Evolutionary conservation across 345 rosid genomes (phyloP), one percentile per base, ranked within the genome.

Genomic region (Ailanthus altissimus): DNA sequence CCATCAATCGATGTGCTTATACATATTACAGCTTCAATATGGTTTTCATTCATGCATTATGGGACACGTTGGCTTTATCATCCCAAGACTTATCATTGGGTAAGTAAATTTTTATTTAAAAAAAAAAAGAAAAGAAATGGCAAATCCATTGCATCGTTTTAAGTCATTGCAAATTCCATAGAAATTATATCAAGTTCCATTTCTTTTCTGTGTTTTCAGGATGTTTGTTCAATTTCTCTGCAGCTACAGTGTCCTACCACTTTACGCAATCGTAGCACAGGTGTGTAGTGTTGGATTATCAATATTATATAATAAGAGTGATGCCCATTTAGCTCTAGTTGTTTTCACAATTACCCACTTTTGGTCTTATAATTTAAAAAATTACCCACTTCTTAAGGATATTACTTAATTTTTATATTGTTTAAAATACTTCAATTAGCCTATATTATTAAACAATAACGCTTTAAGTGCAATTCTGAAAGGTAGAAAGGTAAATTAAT

Each of bases 41-140:
- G 68, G 68, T 64, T 64, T 40, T 43, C 2, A 64, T 8, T 64
- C 68, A 12, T 64, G 68, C 68, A 64, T 64, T 7, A 64, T 64
- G 68, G 68, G 68, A 38, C 1, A n/a, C 5, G 8, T 40, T 38
- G 1, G 8, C 2, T 64, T 38, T 64, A 64, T 64, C 68, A 20
- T 40, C 46, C 68, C 68, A 20, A 38, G 68, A 64, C 47, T 64
- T 64, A 0, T 40, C 47, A 40, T 64, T 0, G 68, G 49, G 68
- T 64, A 64, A 21, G 59, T 20, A n/a, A 15, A 51, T 32, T 1
- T 32, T 32, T 32, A 1, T 3, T 32, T 32, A 32, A 32, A 1
- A 32, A 32, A 32, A 32, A 32, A 32, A 32, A 32, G 3, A 32
- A 32, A 32, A 32, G 3, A 32, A 32, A 32, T n/a, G n/a, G 3